Base-by-base conservation (phyloP, 1,284 basidiomycete genomes). In the Marasmius oreades region DNA sequence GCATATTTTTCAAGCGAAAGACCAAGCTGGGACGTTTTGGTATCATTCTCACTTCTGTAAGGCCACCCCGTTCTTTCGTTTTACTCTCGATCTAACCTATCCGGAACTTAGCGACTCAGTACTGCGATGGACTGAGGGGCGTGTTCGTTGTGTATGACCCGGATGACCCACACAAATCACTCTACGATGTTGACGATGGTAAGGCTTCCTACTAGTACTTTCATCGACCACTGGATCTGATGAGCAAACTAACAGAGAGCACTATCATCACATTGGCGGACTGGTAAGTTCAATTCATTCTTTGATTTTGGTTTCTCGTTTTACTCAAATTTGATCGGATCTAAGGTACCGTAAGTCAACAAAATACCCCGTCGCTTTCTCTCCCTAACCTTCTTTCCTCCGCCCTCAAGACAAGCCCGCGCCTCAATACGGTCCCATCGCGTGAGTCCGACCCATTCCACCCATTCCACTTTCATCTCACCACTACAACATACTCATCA, bases 51-150 rank as follows among this genome's bases (percentile, higher is more conserved):
- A 31, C 28, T 31, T 31, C 5, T 31, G 28, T 31, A 31, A 10
- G 28, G n/a, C n/a, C n/a, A 31, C 28, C 5, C 28, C 10, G 4
- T 31, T 5, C 10, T 31, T 31, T 31, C 28, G 28, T 31, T 31
- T 31, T 31, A 5, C 28, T 10, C 4, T 31, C 10, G 28, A 31
- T 4, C 10, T 31, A 31, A 31, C 4, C 10, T 5, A 31, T 31
- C 28, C n/a, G n/a, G 10, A 31, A 5, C 28, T 31, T 31, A 52
- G 52, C 59, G 20, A 55, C 61, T 3, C 63, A 60, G 47, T 62
- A 63, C 47, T 55, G 51, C 37, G 64, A 65, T 37, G 64, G 56
- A 11, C 33, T 55, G 16, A 31, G 56, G 36, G 59, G 56, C n/a
- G 31, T 46, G 2, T 14, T 60, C 11, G 37, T 57, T 23, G 45